A percentile compares a stretch with the other conserved stretches of the same genome.
These are phyloP conservation scores for Peniophora sp. DNA, from an alignment of 1,284 basidiomycete genomes.

Conservation along the genomic window DNA sequence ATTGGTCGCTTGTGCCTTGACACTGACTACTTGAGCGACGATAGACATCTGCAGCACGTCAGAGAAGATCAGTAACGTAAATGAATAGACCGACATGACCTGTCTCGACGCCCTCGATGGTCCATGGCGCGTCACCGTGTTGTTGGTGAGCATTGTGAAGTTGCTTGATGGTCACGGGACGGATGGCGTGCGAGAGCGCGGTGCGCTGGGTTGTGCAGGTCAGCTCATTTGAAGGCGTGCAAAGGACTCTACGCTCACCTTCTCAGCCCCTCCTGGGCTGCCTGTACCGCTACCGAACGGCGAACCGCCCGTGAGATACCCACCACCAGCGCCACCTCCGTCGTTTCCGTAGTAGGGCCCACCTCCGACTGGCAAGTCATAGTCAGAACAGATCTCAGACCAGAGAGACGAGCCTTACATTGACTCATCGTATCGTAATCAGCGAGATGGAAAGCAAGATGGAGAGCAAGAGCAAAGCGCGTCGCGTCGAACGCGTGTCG, in stretches of 20 bases:
- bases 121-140: constrained; percentile 86
- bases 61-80: background rate
- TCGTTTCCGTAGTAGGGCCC: constrained; percentile 25
- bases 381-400: background rate
- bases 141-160: constrained; percentile 71
- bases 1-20: constrained; percentile 75
- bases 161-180: constrained; percentile 84
- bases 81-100: constrained; percentile 53
- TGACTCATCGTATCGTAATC: constrained; percentile 28
- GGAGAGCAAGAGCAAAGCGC: background rate
- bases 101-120: constrained; percentile 74
- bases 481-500: constrained; percentile 1
- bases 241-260: constrained; percentile 19
- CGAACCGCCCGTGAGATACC: constrained; percentile 34
- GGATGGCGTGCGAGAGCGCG: constrained; percentile 53
- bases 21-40: constrained; percentile 75
- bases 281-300: constrained; percentile 33
- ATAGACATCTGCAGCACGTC: constrained; percentile 46
- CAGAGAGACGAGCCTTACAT: constrained; percentile 21
- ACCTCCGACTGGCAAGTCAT: background rate
- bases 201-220: constrained; percentile 9
- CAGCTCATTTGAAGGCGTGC: background rate
- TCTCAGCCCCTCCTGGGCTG: constrained; percentile 35
- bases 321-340: constrained; percentile 23
- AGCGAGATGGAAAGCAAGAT: background rate